phyloP scores from a whole-genome alignment of 1,139 yeast genomes.

The Taiozyma sp. region DNA sequence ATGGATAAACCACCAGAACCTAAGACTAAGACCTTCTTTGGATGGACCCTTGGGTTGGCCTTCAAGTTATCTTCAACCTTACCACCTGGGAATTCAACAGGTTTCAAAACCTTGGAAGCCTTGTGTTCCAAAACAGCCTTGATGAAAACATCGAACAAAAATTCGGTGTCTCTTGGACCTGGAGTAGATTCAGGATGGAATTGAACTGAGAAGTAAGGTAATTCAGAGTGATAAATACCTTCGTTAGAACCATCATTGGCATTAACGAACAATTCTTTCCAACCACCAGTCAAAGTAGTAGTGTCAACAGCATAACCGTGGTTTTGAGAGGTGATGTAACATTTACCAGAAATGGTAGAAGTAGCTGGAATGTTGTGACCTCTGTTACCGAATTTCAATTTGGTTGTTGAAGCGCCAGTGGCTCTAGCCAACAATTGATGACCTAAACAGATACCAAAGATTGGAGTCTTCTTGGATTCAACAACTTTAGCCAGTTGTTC shows the following conservation, averaged over 20 bases:
- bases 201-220: constrained; percentile 97
- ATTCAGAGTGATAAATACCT: constrained; percentile 87
- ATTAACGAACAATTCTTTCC: constrained; percentile 94
- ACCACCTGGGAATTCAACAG: constrained; percentile 92
- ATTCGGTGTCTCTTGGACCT: constrained; percentile 99
- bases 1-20: constrained; percentile 99
- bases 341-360: constrained; percentile 85
- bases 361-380: constrained; percentile 99
- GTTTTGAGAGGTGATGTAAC: constrained; percentile 98
- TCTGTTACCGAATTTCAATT: constrained; percentile 98
- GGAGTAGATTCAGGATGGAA: constrained; percentile 99
- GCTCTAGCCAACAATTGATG: constrained; percentile 97
- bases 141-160: constrained; percentile 90
- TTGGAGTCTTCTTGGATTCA: constrained; percentile 62
- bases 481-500: constrained; percentile 53
- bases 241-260: constrained; percentile 98
- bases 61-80: constrained; percentile 63
- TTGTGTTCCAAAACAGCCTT: constrained; percentile 67
- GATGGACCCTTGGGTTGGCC: constrained; percentile 71
- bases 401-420: constrained; percentile 85
- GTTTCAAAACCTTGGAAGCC: constrained; percentile 50
- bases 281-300: constrained; percentile 62
- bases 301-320: constrained; percentile 98
- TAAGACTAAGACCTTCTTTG: constrained; percentile 89
- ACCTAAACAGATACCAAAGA: constrained; percentile 98